phyloP scores from a whole-genome alignment of 805 yeast genomes.

The Metschnikowia baotianmanensis region DNA sequence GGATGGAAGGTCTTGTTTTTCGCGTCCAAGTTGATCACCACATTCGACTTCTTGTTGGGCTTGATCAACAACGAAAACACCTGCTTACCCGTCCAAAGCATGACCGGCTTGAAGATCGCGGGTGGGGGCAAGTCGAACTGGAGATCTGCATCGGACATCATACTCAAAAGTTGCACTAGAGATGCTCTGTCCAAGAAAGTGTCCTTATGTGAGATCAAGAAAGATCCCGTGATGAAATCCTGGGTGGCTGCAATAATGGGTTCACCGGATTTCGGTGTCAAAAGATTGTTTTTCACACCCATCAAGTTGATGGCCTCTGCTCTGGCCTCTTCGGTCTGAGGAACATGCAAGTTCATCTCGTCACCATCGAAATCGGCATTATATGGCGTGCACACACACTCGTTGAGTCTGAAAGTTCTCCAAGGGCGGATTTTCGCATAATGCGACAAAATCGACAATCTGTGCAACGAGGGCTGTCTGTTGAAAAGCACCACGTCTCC shows the following conservation, averaged over 20 bases:
- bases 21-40: conserved; percentile 88
- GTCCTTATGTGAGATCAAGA: conserved; percentile 88
- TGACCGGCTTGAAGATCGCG: conserved; percentile 82
- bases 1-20: conserved; percentile 87
- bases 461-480: conserved; percentile 96
- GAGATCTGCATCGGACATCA: conserved; percentile 91
- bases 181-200: conserved; percentile 87
- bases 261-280: conserved; percentile 97
- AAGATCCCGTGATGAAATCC: conserved; percentile 97
- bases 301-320: conserved; percentile 97
- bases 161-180: conserved; percentile 75
- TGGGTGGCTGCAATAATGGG: conserved; percentile 99
- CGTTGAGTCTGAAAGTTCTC: conserved; percentile 95
- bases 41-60: conserved; percentile 75
- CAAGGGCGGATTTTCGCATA: conserved; percentile 96
- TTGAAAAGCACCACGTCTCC: conserved; percentile 95
- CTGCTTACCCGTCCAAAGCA: conserved; percentile 97
- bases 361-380: conserved; percentile 99
- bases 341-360: conserved; percentile 98
- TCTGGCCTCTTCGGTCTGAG: conserved; percentile 98
- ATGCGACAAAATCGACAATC: conserved; percentile 91
- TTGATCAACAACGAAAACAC: conserved; percentile 82
- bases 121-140: conserved; percentile 97
- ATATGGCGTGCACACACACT: conserved; percentile 98
- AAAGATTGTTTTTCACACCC: conserved; percentile 94